phyloP scores from a whole-genome alignment of 345 rosid genomes.

The Lepidium africanum region DNA sequence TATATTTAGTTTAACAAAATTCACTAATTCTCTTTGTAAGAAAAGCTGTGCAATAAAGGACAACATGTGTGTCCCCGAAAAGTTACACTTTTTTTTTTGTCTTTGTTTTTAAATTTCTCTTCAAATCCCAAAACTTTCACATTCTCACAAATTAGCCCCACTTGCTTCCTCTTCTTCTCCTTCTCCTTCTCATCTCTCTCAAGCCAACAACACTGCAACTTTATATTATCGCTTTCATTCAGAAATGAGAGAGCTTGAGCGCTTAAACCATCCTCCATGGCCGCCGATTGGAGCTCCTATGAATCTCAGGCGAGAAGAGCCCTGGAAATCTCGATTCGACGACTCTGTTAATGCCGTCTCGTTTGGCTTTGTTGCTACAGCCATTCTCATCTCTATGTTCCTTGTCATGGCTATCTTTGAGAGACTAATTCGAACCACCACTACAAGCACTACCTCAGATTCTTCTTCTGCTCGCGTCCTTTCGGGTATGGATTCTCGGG shows the following conservation, averaged over 20 bases:
- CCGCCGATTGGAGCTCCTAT: slow-evolving; percentile 68
- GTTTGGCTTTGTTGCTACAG: slow-evolving; percentile 95
- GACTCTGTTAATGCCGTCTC: slow-evolving; percentile 85
- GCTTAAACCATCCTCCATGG: slow-evolving; percentile 32
- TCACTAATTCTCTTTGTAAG: slow-evolving; percentile 18
- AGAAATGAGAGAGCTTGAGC: slow-evolving; percentile 25
- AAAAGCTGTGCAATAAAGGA: slow-evolving; percentile 30
- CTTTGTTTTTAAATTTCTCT: background rate
- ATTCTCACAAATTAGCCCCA: slow-evolving; percentile 26
- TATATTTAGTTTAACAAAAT: background rate
- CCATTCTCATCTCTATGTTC: slow-evolving; percentile 96
- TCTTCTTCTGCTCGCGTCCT: slow-evolving; percentile 13
- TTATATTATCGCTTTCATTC: background rate
- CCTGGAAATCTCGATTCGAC: slow-evolving; percentile 49
- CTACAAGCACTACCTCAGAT: slow-evolving; percentile 28
- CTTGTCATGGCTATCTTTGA: slow-evolving; percentile 90
- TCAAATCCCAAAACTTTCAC: slow-evolving; percentile 25
- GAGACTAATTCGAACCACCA: slow-evolving; percentile 61
- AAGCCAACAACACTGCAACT: background rate
- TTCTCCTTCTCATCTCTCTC: background rate
- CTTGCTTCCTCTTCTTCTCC: background rate
- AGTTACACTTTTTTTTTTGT: background rate
- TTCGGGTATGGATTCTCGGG: slow-evolving; percentile 55
- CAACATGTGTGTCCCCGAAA: slow-evolving; percentile 35
- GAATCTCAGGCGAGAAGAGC: slow-evolving; percentile 46